Conservation (phyloP, 306 rosid species). For the Trifolium pratense region DNA sequence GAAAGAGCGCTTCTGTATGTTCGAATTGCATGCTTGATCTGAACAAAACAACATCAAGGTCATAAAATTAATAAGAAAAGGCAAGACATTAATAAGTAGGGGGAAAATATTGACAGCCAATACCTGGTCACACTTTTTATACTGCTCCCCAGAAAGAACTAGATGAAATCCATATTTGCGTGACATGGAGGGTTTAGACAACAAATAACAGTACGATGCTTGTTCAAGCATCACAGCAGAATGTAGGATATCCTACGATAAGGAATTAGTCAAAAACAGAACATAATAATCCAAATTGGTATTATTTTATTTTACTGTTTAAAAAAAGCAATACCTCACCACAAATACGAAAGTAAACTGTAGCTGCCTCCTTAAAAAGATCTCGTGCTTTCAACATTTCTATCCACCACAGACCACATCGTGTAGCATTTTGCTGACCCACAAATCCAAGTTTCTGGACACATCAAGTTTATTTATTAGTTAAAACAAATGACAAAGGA, state of each 20-base stretch:
- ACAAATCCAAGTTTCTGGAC: constrained; percentile 82
- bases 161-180: constrained; percentile 98
- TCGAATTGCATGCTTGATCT: constrained; percentile 96
- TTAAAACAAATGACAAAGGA: constrained; percentile 36
- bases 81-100: constrained; percentile 20
- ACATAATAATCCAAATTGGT: constrained; percentile 35
- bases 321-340: constrained; percentile 72
- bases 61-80: constrained; percentile 37
- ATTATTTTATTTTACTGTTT: not conserved
- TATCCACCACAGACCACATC: constrained; percentile 97
- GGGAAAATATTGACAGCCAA: constrained; percentile 28
- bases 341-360: constrained; percentile 89
- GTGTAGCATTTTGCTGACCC: constrained; percentile 83
- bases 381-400: constrained; percentile 92
- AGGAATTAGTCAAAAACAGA: constrained; percentile 48
- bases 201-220: constrained; percentile 92
- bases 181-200: constrained; percentile 89
- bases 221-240: constrained; percentile 99
- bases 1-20: constrained; percentile 81
- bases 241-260: constrained; percentile 76
- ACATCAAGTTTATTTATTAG: constrained; percentile 43
- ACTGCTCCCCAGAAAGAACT: constrained; percentile 98
- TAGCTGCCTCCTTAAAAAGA: constrained; percentile 87
- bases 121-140: constrained; percentile 95
- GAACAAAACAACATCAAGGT: constrained; percentile 39